Evolutionary conservation across 768 basidiomycete genomes (phyloP), one percentile per base, ranked within the genome.

Genomic region (Trametes maxima): DNA sequence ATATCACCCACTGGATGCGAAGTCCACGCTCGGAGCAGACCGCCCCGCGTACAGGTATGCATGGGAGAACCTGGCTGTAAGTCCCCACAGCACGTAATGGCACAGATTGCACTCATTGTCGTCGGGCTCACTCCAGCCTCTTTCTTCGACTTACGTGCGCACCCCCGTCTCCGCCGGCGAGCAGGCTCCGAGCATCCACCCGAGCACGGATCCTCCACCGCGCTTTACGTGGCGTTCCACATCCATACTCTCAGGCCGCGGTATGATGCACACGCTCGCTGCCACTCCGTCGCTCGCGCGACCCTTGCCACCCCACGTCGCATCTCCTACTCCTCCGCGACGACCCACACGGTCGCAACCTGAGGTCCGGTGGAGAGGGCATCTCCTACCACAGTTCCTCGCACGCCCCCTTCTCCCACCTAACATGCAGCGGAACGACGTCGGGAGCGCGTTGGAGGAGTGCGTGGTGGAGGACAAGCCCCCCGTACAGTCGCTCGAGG

Each of bases 21-120:
- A 50, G 19, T 47, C 21, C 33, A 40, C 24, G 35, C 39, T 13
- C 2, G 39, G 36, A 43, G 33, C 49, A 19, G 48, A 22, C 25
- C 44, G 14, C 6, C 5, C 22, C n/a, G 55, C 37, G 39, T 45
- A 54, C 21, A 39, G 48, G 33, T 51, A 44, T 35, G 40, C 54
- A n/a, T 70, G 68, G 63, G 49, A 36, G 24, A 55, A 49, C 40
- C 43, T 70, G 24, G 39, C 62, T 48, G 67, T 68, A 56, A 61
- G 67, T 58, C 17, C 54, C 52, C 48, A 6, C 39, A 16, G 2
- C 36, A 17, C 24, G 37, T 42, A 51, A 22, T 17, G 21, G 54
- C 48, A 28, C 12, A 52, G 12, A 14, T 24, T 17, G 2, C 33
- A 35, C 45, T 44, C 54, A 47, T 47, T 21, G 28, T 25, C 54